Conservation (phyloP, 441 rosid species). For the Gossypium armourianum region DNA sequence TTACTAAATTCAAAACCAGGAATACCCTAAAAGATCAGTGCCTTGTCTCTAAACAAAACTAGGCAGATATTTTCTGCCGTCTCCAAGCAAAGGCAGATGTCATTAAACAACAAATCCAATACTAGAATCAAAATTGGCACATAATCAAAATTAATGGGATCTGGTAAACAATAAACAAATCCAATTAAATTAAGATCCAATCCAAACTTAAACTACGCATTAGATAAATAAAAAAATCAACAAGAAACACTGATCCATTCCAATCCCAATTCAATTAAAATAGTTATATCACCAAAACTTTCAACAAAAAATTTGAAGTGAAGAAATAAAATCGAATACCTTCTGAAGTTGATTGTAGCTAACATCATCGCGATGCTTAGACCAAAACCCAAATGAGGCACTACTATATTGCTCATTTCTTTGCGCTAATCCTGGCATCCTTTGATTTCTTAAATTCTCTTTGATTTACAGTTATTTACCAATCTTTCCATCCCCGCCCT, state of each 20-base stretch:
- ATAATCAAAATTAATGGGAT: slow-evolving; percentile 18
- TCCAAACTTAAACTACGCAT: slow-evolving; percentile 16
- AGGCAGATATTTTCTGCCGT: not conserved
- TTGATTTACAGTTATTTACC: slow-evolving; percentile 20
- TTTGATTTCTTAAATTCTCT: slow-evolving; percentile 21
- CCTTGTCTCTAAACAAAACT: not conserved
- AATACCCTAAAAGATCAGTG: not conserved
- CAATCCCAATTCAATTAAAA: slow-evolving; percentile 7
- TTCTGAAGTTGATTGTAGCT: slow-evolving; percentile 71
- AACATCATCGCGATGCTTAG: slow-evolving; percentile 56
- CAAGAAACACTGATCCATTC: slow-evolving; percentile 24
- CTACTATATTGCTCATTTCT: slow-evolving; percentile 53
- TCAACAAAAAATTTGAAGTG: not conserved
- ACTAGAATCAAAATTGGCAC: not conserved
- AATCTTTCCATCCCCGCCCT: slow-evolving; percentile 22
- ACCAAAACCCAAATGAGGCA: slow-evolving; percentile 68
- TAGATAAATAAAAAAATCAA: slow-evolving; percentile 2
- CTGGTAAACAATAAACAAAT: slow-evolving; percentile 14
- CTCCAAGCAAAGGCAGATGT: not conserved
- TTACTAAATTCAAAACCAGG: not conserved
- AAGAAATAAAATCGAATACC: slow-evolving; percentile 30
- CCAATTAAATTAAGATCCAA: slow-evolving; percentile 29
- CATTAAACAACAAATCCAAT: not conserved
- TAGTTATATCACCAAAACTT: not conserved
- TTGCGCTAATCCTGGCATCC: slow-evolving; percentile 67